Evolutionary conservation across 257 asterid species (phyloP).

Genomic region (Euphrasia confusa): DNA sequence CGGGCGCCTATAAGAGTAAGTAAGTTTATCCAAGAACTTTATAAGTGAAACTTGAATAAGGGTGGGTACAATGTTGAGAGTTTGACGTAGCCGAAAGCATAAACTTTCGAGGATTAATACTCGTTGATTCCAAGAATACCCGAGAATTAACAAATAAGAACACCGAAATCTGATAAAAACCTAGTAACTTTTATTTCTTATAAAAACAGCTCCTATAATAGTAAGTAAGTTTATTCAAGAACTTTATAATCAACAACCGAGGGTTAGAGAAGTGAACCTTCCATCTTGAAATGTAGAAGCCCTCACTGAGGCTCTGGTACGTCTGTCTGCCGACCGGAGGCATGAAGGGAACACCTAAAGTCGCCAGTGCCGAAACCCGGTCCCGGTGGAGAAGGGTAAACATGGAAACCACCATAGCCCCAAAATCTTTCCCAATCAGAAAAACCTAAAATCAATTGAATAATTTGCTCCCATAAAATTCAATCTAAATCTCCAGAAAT

Average conservation of each 20-base stretch:
- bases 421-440: slow-evolving; percentile 67
- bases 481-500: too few species aligned
- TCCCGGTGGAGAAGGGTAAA: slow-evolving; percentile 54
- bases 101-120: too few species aligned
- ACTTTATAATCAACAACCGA: too few species aligned
- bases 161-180: too few species aligned
- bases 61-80: too few species aligned
- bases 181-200: too few species aligned
- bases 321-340: slow-evolving; percentile 31
- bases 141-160: too few species aligned
- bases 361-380: slow-evolving; percentile 49
- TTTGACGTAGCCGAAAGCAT: too few species aligned
- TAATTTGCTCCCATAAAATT: background rate
- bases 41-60: too few species aligned
- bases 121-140: too few species aligned
- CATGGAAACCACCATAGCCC: slow-evolving; percentile 38
- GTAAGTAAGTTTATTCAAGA: too few species aligned
- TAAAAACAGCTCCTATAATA: too few species aligned
- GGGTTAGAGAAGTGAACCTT: slow-evolving; percentile 26
- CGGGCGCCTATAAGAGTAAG: background rate
- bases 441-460: background rate
- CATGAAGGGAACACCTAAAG: slow-evolving; percentile 58
- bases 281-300: slow-evolving; percentile 75
- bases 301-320: slow-evolving; percentile 46
- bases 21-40: background rate